These are phyloP conservation scores for Suhomyces vadensis DNA, from an alignment of 805 yeast genomes.

Conservation along the genomic window DNA sequence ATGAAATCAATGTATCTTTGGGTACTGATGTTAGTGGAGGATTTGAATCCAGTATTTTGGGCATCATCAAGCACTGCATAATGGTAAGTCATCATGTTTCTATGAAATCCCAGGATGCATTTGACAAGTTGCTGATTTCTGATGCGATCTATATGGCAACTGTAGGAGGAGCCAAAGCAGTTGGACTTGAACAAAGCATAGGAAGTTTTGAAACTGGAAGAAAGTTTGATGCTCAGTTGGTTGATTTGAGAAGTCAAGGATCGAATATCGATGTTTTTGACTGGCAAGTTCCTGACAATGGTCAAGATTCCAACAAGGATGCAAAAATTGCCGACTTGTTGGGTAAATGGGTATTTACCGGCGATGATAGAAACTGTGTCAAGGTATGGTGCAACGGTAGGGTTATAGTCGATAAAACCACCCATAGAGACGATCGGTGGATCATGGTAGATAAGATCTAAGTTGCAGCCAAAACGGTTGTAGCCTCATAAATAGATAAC, in stretches of 20 bases:
- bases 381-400: conserved; percentile 84
- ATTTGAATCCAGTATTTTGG: conserved; percentile 40
- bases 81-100: conserved; percentile 43
- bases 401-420: conserved; percentile 49
- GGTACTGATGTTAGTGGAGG: conserved; percentile 49
- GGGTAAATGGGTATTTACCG: conserved; percentile 89
- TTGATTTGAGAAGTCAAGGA: conserved; percentile 55
- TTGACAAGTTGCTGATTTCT: conserved; percentile 55
- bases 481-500: no score
- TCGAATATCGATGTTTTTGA: conserved; percentile 74
- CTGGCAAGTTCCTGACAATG: conserved; percentile 58
- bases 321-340: conserved; percentile 52
- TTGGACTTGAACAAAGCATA: conserved; percentile 53
- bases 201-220: conserved; percentile 81
- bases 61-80: conserved; percentile 33
- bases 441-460: conserved; percentile 9
- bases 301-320: conserved; percentile 12
- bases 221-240: conserved; percentile 78
- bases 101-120: conserved; percentile 28
- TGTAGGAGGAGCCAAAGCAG: conserved; percentile 82
- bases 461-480: no score
- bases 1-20: conserved; percentile 71
- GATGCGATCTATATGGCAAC: conserved; percentile 85
- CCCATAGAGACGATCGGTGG: conserved; percentile 9
- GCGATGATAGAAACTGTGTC: conserved; percentile 87